These are phyloP conservation scores for Quercus suber DNA, from an alignment of 306 rosid species.

Conservation along the genomic window DNA sequence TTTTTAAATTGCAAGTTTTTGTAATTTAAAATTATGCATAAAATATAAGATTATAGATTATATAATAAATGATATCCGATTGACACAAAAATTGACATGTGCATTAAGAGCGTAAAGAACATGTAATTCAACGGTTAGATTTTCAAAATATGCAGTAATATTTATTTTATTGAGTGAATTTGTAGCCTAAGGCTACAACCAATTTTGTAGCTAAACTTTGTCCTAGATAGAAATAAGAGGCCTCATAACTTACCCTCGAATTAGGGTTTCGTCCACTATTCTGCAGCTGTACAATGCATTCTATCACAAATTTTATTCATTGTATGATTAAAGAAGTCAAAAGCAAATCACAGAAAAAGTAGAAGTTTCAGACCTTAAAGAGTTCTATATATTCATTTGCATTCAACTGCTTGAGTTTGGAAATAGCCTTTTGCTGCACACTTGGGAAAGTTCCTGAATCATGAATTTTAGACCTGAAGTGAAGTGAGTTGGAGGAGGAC, in stretches of 20 bases:
- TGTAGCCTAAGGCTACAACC: too few species aligned
- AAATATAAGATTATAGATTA: too few species aligned
- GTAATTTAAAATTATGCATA: too few species aligned
- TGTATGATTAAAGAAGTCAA: not conserved
- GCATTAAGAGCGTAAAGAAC: too few species aligned
- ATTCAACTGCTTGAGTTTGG: conserved; percentile 50
- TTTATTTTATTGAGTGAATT: too few species aligned
- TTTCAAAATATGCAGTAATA: too few species aligned
- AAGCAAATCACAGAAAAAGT: not conserved
- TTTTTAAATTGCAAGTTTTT: too few species aligned
- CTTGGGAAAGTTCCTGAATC: conserved; percentile 25
- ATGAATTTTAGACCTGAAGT: conserved; percentile 26
- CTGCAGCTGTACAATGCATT: conserved; percentile 37
- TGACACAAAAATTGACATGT: too few species aligned
- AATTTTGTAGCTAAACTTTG: too few species aligned
- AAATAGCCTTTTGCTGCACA: conserved; percentile 25
- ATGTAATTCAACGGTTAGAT: too few species aligned
- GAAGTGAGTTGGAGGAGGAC: conserved; percentile 41
- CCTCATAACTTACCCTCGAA: conserved; percentile 53
- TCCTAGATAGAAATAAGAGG: not conserved
- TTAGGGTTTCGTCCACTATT: conserved; percentile 68
- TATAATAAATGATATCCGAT: too few species aligned
- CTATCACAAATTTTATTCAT: not conserved
- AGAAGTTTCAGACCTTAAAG: conserved; percentile 56
- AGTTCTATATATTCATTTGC: conserved; percentile 59